Conservation (phyloP, 164 flowering plant genomes). For the Buxus sempervirens region DNA sequence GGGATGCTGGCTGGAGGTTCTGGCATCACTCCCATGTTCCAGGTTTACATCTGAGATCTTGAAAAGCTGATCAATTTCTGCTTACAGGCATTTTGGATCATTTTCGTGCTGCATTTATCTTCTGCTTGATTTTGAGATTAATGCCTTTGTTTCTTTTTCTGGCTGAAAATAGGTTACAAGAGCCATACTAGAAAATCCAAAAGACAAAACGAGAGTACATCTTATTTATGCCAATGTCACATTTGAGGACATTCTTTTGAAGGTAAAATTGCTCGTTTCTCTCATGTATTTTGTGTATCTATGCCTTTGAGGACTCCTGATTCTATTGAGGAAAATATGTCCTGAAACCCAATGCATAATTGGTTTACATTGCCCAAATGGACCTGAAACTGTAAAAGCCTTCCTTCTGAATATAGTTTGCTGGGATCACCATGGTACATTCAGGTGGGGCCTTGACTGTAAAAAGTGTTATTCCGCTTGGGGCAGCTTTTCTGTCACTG, state of each 20-base stretch:
- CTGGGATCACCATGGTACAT: neutral
- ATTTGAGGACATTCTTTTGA: conserved; percentile 82
- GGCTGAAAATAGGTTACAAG: conserved; percentile 64
- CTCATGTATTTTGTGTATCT: neutral
- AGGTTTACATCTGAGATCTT: conserved; percentile 35
- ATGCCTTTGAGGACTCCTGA: neutral
- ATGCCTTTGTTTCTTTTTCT: conserved; percentile 5
- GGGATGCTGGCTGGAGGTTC: conserved; percentile 99
- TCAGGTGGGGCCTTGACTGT: neutral
- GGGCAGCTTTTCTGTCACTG: neutral
- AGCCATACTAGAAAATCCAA: conserved; percentile 87
- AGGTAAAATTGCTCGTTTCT: conserved; percentile 41
- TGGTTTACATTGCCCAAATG: neutral
- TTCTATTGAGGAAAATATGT: neutral
- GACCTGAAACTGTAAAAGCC: neutral
- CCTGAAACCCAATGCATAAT: neutral
- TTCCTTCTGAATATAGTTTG: neutral
- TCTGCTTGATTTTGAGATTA: neutral
- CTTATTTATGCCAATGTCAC: conserved; percentile 96
- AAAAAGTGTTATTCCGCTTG: neutral
- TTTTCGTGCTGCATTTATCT: neutral
- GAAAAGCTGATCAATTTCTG: neutral
- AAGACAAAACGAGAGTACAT: conserved; percentile 76
- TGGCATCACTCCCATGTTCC: conserved; percentile 99
- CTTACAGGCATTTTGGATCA: neutral